These are phyloP conservation scores for Globisporangium cystogenes DNA, from an alignment of 352 stramenopile genomes.

Conservation along the genomic window DNA sequence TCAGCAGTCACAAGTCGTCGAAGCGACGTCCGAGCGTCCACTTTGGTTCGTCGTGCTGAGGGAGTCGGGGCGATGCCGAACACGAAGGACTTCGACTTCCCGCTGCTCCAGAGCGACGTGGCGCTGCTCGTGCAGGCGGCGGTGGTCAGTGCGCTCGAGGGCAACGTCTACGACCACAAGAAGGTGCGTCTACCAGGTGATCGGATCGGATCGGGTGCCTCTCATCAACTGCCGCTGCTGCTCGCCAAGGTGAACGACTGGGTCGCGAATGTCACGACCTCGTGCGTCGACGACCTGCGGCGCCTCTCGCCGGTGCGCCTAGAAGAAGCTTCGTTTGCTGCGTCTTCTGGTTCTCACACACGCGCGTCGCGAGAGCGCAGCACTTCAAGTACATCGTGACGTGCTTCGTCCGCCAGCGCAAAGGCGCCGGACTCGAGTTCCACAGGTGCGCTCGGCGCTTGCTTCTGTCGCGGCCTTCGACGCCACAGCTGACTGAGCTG, in stretches of 20 bases:
- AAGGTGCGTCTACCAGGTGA: conserved; percentile 28
- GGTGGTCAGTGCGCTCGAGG: conserved; percentile 63
- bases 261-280: conserved; percentile 60
- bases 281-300: conserved; percentile 64
- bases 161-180: conserved; percentile 70
- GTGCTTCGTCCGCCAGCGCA: conserved; percentile 61
- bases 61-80: conserved; percentile 14
- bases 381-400: conserved; percentile 86
- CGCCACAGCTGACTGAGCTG: too few species aligned
- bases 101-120: conserved; percentile 66
- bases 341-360: background rate
- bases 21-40: background rate
- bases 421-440: conserved; percentile 56
- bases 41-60: background rate
- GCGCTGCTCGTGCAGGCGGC: conserved; percentile 69
- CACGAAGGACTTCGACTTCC: conserved; percentile 63
- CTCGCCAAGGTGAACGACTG: conserved; percentile 49
- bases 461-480: too few species aligned
- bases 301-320: conserved; percentile 43
- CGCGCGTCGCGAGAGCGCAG: conserved; percentile 14
- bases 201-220: too few species aligned
- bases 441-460: conserved; percentile 23
- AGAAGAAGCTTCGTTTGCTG: background rate
- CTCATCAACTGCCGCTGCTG: background rate
- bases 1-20: too few species aligned